Evolutionary conservation across 306 rosid species (phyloP).

Genomic region (Castanopsis chinensis): DNA sequence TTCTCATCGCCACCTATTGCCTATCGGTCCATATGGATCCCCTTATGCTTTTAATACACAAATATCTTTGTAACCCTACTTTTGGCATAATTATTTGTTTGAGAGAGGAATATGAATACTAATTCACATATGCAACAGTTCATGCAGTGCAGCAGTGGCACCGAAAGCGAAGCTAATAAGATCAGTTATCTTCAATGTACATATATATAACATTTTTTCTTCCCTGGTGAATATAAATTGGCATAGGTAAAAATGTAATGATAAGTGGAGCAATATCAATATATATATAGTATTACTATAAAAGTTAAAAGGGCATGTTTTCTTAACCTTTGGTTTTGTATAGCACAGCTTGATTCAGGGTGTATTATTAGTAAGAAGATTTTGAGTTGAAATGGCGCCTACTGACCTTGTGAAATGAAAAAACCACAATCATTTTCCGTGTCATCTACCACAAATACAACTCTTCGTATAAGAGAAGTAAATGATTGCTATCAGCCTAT

Average conservation of each 20-base stretch:
- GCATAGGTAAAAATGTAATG: not conserved
- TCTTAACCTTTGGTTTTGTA: not conserved
- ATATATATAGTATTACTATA: not conserved
- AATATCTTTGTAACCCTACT: no score
- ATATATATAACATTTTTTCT: no score
- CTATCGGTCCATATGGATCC: no score
- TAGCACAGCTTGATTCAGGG: not conserved
- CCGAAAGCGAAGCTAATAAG: no score
- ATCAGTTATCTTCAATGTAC: no score
- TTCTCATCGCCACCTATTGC: no score
- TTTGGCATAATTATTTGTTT: no score
- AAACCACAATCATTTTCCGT: not conserved
- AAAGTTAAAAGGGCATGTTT: not conserved
- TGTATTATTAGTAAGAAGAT: not conserved
- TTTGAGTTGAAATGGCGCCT: not conserved
- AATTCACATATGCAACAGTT: no score
- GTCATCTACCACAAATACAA: not conserved
- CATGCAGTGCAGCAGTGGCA: no score
- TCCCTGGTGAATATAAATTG: no score
- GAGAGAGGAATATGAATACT: no score
- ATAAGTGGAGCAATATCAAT: not conserved
- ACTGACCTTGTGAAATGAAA: not conserved
- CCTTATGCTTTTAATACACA: no score
- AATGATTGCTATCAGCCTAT: slow-evolving; percentile 12
- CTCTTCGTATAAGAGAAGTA: not conserved